A percentile compares a stretch with the other conserved stretches of the same genome.
Conservation (phyloP, 2,329 filamentous ascomycete genomes). For the Purpureocillium takamizusanense region DNA sequence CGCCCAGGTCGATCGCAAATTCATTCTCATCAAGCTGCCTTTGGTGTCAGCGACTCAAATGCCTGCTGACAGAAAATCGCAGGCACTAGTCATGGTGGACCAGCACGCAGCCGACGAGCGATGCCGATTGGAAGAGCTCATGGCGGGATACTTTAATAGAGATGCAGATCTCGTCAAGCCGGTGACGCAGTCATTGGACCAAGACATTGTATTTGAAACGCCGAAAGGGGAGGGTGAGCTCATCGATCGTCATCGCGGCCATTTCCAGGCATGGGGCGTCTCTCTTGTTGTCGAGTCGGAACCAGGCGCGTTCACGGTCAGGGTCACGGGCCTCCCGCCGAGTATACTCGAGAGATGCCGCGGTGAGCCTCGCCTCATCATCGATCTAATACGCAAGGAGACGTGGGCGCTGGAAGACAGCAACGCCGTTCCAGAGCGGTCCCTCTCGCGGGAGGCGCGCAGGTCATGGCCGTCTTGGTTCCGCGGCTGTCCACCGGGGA, state of each 20-base stretch:
- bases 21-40: conserved; percentile 61
- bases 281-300: not conserved
- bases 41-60: conserved; percentile 6
- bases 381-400: conserved; percentile 67
- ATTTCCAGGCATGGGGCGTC: conserved; percentile 71
- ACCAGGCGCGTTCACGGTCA: conserved; percentile 22
- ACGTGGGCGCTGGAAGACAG: conserved; percentile 56
- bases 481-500: conserved; percentile 61
- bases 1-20: conserved; percentile 82
- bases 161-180: conserved; percentile 9
- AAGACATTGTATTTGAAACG: conserved; percentile 58
- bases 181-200: conserved; percentile 30
- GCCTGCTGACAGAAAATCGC: conserved; percentile 11
- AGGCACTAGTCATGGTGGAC: conserved; percentile 70
- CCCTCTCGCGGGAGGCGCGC: conserved; percentile 3
- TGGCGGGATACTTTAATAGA: conserved; percentile 39
- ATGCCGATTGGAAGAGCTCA: conserved; percentile 66
- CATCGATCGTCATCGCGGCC: conserved; percentile 40
- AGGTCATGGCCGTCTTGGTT: conserved; percentile 53
- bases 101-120: conserved; percentile 95
- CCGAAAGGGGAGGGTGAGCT: conserved; percentile 49
- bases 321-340: conserved; percentile 54
- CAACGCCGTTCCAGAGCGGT: conserved; percentile 7
- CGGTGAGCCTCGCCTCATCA: conserved; percentile 59
- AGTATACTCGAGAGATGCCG: conserved; percentile 70